Evolutionary conservation across 495 filamentous ascomycete genomes (phyloP), one percentile per base, ranked within the genome.

Genomic region (Penicillium ochrochloron): DNA sequence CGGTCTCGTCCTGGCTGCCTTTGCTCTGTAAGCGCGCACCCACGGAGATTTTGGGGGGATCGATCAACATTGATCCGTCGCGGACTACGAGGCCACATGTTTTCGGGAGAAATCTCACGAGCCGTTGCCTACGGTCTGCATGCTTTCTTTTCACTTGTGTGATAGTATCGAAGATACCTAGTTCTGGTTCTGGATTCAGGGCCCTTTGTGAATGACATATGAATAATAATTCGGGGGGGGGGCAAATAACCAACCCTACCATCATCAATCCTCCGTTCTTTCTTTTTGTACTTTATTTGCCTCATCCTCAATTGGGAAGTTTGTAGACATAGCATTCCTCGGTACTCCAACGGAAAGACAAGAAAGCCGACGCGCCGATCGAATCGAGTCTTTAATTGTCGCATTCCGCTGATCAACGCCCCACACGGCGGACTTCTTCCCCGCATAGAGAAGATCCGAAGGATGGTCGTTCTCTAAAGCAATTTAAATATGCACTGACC

Each of bases 1-100:
- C 21, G 79, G 78, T 29, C 62, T 80, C 42, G 63, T 77, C 6
- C 52, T 79, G 52, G 78, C 76, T 52, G 73, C 75, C 37, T 76
- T 76, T 56, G 78, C 73, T 74, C 70, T 80, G 66, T 80, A 73
- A 72, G 62, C 52, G 8, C 27, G 48, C 48, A 31, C 17, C 23
- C 21, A 52, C 29, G 44, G 19, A 27, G 14, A 53, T 53, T n/a
- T 9, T 12, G 21, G 9, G 21, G 21, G 46, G 17, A 48, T 42
- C 51, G 37, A 48, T 52, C 51, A 46, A 27, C n/a, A 25, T 52
- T 52, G 25, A 52, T 52, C 48, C 48, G 0, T 19, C 12, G 5
- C 14, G 48, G 23, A 17, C 25, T 51, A 23, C 31, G n/a, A 35
- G 1, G 19, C 53, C 21, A 37, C 3, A 33, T 54, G 17, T 27